These are phyloP conservation scores for Blastocystis sp. DNA, from an alignment of 352 stramenopile genomes.

Conservation along the genomic window DNA sequence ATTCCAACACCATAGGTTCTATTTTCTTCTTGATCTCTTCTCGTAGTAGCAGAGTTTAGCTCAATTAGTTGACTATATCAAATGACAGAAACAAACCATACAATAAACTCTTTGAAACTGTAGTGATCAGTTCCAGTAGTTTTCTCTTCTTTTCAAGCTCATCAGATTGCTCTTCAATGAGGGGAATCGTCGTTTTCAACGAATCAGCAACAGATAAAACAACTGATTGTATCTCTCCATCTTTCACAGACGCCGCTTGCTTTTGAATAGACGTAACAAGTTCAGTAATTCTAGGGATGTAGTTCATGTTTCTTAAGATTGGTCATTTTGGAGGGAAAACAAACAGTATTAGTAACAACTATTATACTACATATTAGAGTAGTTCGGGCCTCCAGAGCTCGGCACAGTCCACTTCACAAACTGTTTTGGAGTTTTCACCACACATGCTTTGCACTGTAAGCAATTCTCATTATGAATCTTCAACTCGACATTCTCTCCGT, in stretches of 20 bases:
- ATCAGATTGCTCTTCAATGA: background rate
- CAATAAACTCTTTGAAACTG: background rate
- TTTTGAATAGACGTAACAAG: background rate
- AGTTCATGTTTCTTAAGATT: background rate
- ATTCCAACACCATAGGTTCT: too few relatives aligned
- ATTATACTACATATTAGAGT: conserved; percentile 30
- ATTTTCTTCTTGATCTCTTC: background rate
- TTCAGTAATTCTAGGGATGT: background rate
- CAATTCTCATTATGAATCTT: conserved; percentile 98
- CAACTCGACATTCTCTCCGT: conserved; percentile 77
- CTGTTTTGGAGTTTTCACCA: conserved; percentile 95
- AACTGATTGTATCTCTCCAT: background rate
- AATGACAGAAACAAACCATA: background rate
- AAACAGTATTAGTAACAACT: background rate
- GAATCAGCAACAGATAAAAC: background rate
- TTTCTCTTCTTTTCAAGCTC: background rate
- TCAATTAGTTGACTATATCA: background rate
- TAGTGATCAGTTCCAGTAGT: background rate
- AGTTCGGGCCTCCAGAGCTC: conserved; percentile 20
- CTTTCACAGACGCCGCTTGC: background rate
- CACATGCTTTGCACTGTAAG: conserved; percentile 98
- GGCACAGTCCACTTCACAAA: conserved; percentile 98
- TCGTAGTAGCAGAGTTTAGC: background rate
- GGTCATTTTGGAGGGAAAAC: background rate
- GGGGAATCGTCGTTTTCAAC: background rate